Evolutionary conservation across 345 rosid genomes (phyloP).

Genomic region (Dovyalis caffra): DNA sequence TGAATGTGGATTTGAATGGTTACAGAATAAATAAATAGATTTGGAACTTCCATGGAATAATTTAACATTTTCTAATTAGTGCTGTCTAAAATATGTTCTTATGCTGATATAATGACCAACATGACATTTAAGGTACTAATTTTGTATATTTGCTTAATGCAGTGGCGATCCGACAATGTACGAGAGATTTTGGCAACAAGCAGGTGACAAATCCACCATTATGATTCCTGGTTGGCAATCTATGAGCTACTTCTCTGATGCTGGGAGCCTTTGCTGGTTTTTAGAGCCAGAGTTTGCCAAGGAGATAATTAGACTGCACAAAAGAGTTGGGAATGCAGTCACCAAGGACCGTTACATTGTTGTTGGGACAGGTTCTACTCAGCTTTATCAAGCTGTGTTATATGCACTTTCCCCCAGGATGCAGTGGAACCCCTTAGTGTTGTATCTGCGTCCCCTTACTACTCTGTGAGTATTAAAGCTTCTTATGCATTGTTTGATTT

Average conservation of each 20-base stretch:
- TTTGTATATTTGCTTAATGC: slow-evolving; percentile 20
- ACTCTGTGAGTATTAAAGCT: slow-evolving; percentile 52
- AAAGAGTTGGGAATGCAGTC: slow-evolving; percentile 75
- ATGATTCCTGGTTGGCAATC: slow-evolving; percentile 90
- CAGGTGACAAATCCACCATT: slow-evolving; percentile 64
- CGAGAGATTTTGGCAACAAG: slow-evolving; percentile 65
- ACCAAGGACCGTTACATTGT: slow-evolving; percentile 62
- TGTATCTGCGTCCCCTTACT: slow-evolving; percentile 79
- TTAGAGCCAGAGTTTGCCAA: slow-evolving; percentile 69
- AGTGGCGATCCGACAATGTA: slow-evolving; percentile 97
- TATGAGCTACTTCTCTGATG: slow-evolving; percentile 78
- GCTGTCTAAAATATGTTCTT: not conserved
- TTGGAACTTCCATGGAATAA: not conserved
- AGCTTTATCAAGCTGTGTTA: slow-evolving; percentile 76
- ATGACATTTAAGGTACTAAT: slow-evolving; percentile 2
- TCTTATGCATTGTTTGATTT: not conserved
- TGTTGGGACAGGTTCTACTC: slow-evolving; percentile 93
- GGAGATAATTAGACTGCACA: slow-evolving; percentile 64
- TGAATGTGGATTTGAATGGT: not conserved
- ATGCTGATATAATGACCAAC: not conserved
- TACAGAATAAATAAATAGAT: not conserved
- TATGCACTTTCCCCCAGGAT: slow-evolving; percentile 66
- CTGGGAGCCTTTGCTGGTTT: slow-evolving; percentile 75
- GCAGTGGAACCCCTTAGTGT: slow-evolving; percentile 62
- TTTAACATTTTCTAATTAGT: not conserved